phyloP scores from a whole-genome alignment of 2,329 filamentous ascomycete species.

The Blastomyces silverae region DNA sequence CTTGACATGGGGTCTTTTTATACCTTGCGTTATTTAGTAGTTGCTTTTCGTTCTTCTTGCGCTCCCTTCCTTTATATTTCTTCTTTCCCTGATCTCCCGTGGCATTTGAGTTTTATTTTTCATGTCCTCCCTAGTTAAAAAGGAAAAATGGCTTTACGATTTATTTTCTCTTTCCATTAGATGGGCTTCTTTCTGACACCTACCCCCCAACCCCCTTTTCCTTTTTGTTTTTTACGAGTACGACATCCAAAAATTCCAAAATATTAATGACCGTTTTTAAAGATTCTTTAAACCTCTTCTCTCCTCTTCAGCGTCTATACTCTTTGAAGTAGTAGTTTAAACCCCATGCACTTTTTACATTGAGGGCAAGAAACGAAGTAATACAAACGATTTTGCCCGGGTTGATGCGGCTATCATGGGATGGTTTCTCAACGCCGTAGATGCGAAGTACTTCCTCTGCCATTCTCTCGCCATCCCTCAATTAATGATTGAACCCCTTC shows the following conservation, averaged over 20 bases:
- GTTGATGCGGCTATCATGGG: background rate
- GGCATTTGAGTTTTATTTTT: background rate
- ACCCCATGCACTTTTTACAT: background rate
- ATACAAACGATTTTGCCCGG: background rate
- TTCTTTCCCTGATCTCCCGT: background rate
- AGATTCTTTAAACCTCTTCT: background rate
- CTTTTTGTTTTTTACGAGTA: conserved; percentile 6
- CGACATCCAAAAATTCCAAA: conserved; percentile 8
- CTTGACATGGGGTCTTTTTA: background rate
- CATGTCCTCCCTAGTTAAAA: background rate
- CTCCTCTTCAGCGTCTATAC: no score
- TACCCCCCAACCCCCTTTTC: background rate
- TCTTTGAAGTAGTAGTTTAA: background rate
- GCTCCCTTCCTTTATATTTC: background rate
- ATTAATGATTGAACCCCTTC: no score
- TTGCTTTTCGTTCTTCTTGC: background rate
- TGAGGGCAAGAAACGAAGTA: background rate
- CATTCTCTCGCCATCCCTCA: no score
- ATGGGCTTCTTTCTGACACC: conserved; percentile 2
- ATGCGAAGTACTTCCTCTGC: no score
- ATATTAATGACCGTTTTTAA: conserved; percentile 10
- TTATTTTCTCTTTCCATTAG: conserved; percentile 9
- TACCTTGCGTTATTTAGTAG: background rate
- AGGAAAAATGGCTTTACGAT: conserved; percentile 6
- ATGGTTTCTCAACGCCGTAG: no score